Conservation (phyloP, 257 asterid genomes). For the Primulina eburnea region DNA sequence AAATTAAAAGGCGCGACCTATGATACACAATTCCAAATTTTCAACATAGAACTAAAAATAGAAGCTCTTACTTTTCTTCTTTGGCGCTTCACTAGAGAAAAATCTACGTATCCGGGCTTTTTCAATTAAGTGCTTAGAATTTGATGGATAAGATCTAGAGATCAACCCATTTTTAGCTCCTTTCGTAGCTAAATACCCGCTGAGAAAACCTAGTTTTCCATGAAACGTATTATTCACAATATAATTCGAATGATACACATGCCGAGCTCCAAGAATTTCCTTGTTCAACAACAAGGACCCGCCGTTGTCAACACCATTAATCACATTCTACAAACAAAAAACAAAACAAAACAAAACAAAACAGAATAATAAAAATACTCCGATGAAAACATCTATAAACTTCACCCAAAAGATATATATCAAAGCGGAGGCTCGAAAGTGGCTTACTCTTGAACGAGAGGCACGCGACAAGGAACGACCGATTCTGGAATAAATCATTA, state of each 20-base stretch:
- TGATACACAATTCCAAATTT: not conserved
- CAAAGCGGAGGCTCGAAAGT: slow-evolving; percentile 42
- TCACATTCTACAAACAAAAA: not conserved
- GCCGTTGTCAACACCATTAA: not conserved
- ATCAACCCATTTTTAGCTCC: not conserved
- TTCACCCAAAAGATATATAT: not conserved
- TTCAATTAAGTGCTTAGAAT: not conserved
- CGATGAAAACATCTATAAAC: not conserved
- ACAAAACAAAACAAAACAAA: not conserved
- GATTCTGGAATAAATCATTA: slow-evolving; percentile 59
- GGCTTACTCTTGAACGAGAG: slow-evolving; percentile 56
- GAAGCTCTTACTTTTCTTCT: not conserved
- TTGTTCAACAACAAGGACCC: not conserved
- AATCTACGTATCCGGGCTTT: not conserved
- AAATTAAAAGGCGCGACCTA: not conserved
- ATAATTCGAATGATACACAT: not conserved
- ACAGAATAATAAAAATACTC: not conserved
- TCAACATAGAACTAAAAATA: not conserved
- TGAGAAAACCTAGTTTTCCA: not conserved
- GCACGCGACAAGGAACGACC: slow-evolving; percentile 49
- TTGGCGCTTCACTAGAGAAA: not conserved
- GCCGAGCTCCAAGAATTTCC: not conserved
- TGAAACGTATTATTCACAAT: slow-evolving; percentile 8
- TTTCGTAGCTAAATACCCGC: not conserved
- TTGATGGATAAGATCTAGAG: not conserved